Evolutionary conservation across 148 eudicot species (phyloP), one percentile per base, ranked within the genome.

Genomic region (Rhododendron ferrugineum): DNA sequence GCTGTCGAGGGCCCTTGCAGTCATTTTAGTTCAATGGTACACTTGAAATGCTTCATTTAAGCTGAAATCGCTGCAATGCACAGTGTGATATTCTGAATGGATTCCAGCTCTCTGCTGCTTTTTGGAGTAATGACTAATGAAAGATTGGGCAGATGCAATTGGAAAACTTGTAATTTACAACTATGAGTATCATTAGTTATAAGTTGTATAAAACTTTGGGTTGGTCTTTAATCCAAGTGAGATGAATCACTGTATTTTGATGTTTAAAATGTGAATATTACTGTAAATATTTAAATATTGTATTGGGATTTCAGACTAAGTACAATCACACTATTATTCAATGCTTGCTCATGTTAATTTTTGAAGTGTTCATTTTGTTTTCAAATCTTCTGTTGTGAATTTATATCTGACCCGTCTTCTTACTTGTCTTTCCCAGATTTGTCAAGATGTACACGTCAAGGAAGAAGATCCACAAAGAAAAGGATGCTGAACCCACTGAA

Each of bases 381-480:
- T n/a, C 73, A 9, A 26, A 10, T 66, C 14, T 66, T 66, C 32
- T 26, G 73, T 11, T 66, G 2, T 8, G 11, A 62, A 62, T 26
- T 7, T 66, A 26, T 66, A 16, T 62, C 34, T 26, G 73, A 66
- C 34, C 2, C 28, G 4, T 66, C n/a, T 66, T 64, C 49, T 16
- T 58, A 5, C 2, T 78, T 42, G 40, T 42, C 30, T 0, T 26
- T 66, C 46, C 73, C 56, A 76, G 86, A 47, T 62, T 74, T 84
- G 84, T 42, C 78, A 92, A 87, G 79, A 94, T 94, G 98, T 93
- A 88, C 83, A 94, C 95, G 23, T 88, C 95, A 15, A 86, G 74
- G 87, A 91, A 89, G 90, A 94, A 94, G 87, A 93, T 94, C 30
- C 90, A 87, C 72, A 94, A 94, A 42, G 95, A 94, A 9, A 93